Evolutionary conservation across 345 rosid species (phyloP).

Genomic region (Gossypium herbaceum): DNA sequence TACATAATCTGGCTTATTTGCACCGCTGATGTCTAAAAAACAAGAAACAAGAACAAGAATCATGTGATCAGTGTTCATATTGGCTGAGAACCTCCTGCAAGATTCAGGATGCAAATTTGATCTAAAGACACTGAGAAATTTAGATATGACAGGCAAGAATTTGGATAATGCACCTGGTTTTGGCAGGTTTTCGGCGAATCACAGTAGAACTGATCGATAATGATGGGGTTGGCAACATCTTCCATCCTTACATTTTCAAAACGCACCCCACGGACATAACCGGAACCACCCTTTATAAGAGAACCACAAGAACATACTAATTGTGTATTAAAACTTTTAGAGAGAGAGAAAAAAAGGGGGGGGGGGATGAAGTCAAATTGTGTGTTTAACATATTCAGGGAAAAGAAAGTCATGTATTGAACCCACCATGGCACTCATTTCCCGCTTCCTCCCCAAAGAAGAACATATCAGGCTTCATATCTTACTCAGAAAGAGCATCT

Average conservation of each 20-base stretch:
- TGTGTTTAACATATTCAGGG: too few relatives aligned
- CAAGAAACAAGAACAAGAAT: background rate
- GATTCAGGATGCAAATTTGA: background rate
- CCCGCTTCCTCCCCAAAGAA: background rate
- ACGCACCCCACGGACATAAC: conserved; percentile 76
- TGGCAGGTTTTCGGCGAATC: conserved; percentile 78
- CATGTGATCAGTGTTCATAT: conserved; percentile 4
- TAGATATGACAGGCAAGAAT: conserved; percentile 5
- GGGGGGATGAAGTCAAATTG: too few relatives aligned
- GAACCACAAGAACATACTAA: background rate
- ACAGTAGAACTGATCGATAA: conserved; percentile 94
- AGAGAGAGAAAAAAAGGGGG: background rate
- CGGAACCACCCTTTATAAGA: conserved; percentile 75
- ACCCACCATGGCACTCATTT: background rate
- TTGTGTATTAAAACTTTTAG: background rate
- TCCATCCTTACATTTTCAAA: conserved; percentile 82
- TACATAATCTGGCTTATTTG: conserved; percentile 79
- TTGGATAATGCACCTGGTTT: conserved; percentile 57
- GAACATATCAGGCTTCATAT: background rate
- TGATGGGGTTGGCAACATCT: conserved; percentile 76
- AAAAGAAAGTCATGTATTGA: background rate
- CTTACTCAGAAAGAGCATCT: background rate
- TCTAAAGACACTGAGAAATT: background rate
- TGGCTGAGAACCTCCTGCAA: background rate
- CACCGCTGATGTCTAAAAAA: conserved; percentile 72